Evolutionary conservation across 2,329 filamentous ascomycete genomes (phyloP), one percentile per base, ranked within the genome.

Genomic region (Fusarium sp.): DNA sequence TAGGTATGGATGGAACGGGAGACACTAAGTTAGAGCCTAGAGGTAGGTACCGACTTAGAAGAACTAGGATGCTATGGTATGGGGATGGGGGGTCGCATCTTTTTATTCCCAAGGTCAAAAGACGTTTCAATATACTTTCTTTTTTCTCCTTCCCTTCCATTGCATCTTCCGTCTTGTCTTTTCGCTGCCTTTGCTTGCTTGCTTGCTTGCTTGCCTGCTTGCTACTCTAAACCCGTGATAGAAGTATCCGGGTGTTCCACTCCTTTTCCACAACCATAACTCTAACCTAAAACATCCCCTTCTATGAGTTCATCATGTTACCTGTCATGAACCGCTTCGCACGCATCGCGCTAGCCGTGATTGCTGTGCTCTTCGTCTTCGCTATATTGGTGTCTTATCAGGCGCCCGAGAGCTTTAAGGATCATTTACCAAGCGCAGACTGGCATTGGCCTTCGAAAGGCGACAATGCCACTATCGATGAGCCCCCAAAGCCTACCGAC

Each of bases 331-430:
- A 70, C 45, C 72, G 72, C 29, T 60, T 74, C 55, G 50, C 61
- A 62, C 72, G 72, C 72, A 72, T 74, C 72, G 67, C 72, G 72
- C 68, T 74, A 74, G 68, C 70, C 72, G 72, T 74, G 72, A 36
- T 74, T 69, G 69, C 68, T 36, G 65, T 74, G 46, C 65, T 74
- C 33, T 74, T 74, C 35, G 57, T 62, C 59, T 70, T 74, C 38
- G 69, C 62, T 31, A 59, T 74, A 39, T 44, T 74, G 49, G 61
- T 74, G n/a, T 74, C 72, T 29, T 72, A 70, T 38, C 72, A 74
- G 41, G 65, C 58, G 4, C 65, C 70, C 11, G 70, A 73, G n/a
- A 72, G 60, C 65, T 65, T 74, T 29, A 68, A 55, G 36, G 61
- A 62, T 22, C 67, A 62, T 31, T 45, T 74, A 33, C 72, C 72